Percentiles rank a stretch among this genome's conserved stretches.
Conservation (phyloP, 2,329 filamentous ascomycete genomes). For the Botrytis deweyae region DNA sequence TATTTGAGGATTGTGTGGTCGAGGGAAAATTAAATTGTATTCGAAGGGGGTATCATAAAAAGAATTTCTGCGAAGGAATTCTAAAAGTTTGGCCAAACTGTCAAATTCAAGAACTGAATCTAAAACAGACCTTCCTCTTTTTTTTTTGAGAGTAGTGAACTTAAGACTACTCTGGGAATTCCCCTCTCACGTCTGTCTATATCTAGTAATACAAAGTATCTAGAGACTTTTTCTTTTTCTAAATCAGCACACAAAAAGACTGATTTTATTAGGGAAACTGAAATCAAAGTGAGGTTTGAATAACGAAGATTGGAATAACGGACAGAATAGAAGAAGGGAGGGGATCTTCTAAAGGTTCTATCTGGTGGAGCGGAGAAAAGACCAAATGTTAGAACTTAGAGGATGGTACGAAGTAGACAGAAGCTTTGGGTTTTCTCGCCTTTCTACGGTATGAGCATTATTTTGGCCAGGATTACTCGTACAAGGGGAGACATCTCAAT, state of each 20-base stretch:
- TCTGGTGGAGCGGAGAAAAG: conserved; percentile 13
- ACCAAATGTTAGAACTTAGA: background rate
- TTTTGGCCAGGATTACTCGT: conserved; percentile 8
- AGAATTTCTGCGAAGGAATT: conserved; percentile 12
- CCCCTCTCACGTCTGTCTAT: conserved; percentile 13
- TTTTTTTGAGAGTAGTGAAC: background rate
- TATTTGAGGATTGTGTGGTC: conserved; percentile 49
- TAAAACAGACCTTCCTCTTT: conserved; percentile 9
- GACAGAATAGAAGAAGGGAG: background rate
- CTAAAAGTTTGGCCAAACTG: background rate
- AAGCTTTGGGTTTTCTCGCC: conserved; percentile 1
- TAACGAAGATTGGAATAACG: background rate
- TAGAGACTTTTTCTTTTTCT: conserved; percentile 10
- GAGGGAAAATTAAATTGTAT: conserved; percentile 26
- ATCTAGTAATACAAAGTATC: conserved; percentile 16
- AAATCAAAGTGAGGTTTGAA: conserved; percentile 15
- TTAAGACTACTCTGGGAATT: conserved; percentile 16
- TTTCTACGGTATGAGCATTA: background rate
- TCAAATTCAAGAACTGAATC: conserved; percentile 14
- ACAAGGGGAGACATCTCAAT: conserved; percentile 17
- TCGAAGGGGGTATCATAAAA: conserved; percentile 26
- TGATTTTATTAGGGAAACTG: conserved; percentile 5
- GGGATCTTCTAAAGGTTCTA: conserved; percentile 8
- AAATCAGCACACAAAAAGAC: conserved; percentile 7
- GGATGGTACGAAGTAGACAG: background rate